phyloP scores from a whole-genome alignment of 768 basidiomycete genomes.

The Imleria badia region DNA sequence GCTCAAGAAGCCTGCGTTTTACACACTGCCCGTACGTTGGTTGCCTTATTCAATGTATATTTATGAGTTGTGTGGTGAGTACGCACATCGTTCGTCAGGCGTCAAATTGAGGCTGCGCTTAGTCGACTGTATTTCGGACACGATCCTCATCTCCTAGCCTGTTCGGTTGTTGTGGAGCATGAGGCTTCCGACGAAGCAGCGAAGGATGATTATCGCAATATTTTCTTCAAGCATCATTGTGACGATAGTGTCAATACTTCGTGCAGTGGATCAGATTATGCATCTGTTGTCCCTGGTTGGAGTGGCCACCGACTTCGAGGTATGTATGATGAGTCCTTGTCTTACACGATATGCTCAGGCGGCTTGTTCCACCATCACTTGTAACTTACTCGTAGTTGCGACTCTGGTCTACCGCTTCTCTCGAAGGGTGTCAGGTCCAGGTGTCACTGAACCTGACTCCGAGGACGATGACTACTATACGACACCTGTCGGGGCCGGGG shows the following conservation, averaged over 20 bases:
- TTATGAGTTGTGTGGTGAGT: conserved; percentile 20
- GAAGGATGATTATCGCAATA: conserved; percentile 11
- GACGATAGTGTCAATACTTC: conserved; percentile 10
- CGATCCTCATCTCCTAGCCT: conserved; percentile 14
- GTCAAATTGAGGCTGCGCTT: background rate
- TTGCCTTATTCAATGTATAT: conserved; percentile 5
- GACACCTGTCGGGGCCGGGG: background rate
- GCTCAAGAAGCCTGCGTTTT: background rate
- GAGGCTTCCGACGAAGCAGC: conserved; percentile 13
- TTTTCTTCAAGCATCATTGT: conserved; percentile 14
- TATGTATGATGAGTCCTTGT: conserved; percentile 1
- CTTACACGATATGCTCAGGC: conserved; percentile 8
- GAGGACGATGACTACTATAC: conserved; percentile 13
- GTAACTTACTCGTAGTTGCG: conserved; percentile 21
- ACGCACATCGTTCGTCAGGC: background rate
- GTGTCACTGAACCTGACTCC: background rate
- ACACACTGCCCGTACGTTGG: background rate
- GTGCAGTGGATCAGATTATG: conserved; percentile 14
- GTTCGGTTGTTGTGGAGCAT: conserved; percentile 10
- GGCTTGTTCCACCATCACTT: conserved; percentile 17
- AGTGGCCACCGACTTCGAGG: conserved; percentile 16
- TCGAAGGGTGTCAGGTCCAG: background rate
- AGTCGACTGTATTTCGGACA: conserved; percentile 26
- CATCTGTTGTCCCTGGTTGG: conserved; percentile 1
- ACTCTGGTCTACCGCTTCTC: conserved; percentile 17